Conservation (phyloP, 805 yeast genomes). For the Priceomyces castillae region DNA sequence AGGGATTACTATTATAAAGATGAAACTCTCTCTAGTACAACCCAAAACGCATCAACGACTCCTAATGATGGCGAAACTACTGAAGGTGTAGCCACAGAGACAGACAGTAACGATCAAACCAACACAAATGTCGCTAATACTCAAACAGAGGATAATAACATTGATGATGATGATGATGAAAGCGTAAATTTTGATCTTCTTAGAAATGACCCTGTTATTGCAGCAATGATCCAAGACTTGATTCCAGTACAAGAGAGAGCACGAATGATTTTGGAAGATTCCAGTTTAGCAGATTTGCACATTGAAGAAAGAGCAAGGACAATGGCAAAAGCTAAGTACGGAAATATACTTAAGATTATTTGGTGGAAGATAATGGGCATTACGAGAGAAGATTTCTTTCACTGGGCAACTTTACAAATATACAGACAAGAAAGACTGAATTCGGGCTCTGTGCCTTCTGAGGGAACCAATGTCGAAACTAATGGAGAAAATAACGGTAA, state of each 20-base stretch:
- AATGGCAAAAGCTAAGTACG: slow-evolving; percentile 33
- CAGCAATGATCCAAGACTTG: slow-evolving; percentile 37
- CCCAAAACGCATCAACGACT: not conserved
- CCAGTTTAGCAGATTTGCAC: slow-evolving; percentile 29
- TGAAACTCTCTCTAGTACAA: slow-evolving; percentile 5
- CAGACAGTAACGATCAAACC: slow-evolving; percentile 1
- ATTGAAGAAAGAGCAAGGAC: slow-evolving; percentile 46
- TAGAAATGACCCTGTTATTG: slow-evolving; percentile 35
- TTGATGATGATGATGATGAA: slow-evolving; percentile 8
- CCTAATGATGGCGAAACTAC: not conserved
- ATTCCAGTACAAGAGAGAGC: slow-evolving; percentile 43
- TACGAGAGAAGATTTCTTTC: slow-evolving; percentile 43
- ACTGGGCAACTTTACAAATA: slow-evolving; percentile 47
- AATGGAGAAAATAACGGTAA: not conserved
- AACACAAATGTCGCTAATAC: not conserved
- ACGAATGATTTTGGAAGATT: slow-evolving; percentile 38
- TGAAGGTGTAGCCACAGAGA: not conserved
- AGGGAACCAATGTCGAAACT: no score
- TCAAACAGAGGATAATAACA: slow-evolving; percentile 6
- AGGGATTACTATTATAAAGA: slow-evolving; percentile 55
- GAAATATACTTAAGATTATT: slow-evolving; percentile 26
- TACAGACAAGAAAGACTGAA: slow-evolving; percentile 17
- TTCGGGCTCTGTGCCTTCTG: no score
- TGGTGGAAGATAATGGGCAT: slow-evolving; percentile 63
- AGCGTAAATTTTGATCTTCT: slow-evolving; percentile 30